Base-by-base conservation (phyloP, 805 yeast genomes). In the Clavispora santaluciae region DNA sequence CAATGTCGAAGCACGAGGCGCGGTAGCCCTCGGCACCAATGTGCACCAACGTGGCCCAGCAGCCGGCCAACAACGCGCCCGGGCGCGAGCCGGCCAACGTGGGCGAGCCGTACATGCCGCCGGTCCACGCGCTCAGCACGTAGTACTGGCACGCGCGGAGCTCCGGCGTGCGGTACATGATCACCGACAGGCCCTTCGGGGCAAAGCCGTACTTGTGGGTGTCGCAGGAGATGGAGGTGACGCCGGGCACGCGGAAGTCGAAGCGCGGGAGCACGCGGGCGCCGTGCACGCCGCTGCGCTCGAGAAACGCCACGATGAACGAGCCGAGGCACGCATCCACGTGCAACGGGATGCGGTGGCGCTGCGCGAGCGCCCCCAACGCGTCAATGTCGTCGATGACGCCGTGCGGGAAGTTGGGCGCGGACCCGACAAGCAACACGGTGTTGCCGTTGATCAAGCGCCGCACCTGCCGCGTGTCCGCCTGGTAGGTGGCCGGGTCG, bases 151-250 rank as follows among this genome's bases (percentile, higher is more conserved):
- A 74, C 49, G 75, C 75, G 43, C 99, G 73, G 42, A 88, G 72
- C 43, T 76, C 73, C 0, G 74, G 53, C 45, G 73, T 64, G 35
- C 97, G 76, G 63, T 93, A 93, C 95, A 93, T 83, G 53, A 93
- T 84, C 18, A 91, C 75, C 1, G 96, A 87, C 0, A 95, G 83
- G 8, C 99, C 99, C 63, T 91, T 91, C 29, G 99, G 99, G 7
- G 98, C 97, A 72, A 91, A 93, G 1, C 98, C 99, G 57, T 91
- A 91, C 63, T 91, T 91, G 70, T 91, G 99, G n/a, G 99, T 91
- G 60, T 91, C 99, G 65, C 98, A 93, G n/a, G 96, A 86, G 43
- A 91, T 91, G 2, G 97, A 89, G 1, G 98, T 93, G n/a, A 93
- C 98, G 23, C 75, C 93, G 1, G 87, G 83, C 2, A 88, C 72